Evolutionary conservation across 768 basidiomycete species (phyloP).

Genomic region (Amanita subjunquillea): DNA sequence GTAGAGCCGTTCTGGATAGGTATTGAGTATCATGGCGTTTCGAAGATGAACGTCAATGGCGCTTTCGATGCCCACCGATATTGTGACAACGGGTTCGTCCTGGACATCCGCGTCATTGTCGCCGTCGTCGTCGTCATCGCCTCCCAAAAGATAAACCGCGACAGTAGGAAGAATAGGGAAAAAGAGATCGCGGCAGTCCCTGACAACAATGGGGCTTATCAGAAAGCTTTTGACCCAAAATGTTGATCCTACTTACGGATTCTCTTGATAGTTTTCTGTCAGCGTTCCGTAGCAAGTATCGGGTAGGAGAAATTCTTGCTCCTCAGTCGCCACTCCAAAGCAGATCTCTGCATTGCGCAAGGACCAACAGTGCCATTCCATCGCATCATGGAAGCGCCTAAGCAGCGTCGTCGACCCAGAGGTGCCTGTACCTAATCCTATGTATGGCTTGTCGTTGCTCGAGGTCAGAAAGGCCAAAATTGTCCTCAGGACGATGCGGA

Average conservation of each 20-base stretch:
- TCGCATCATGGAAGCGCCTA: slow-evolving; percentile 19
- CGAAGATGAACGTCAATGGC: slow-evolving; percentile 49
- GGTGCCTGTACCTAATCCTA: background rate
- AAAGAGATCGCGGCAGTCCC: slow-evolving; percentile 38
- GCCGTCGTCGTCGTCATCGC: background rate
- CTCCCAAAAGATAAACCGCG: slow-evolving; percentile 41
- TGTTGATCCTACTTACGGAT: slow-evolving; percentile 23
- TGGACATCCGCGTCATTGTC: slow-evolving; percentile 4
- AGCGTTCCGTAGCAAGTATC: slow-evolving; percentile 45
- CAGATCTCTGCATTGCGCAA: slow-evolving; percentile 40
- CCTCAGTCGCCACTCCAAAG: slow-evolving; percentile 41
- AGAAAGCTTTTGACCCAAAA: background rate
- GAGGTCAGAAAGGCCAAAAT: slow-evolving; percentile 22
- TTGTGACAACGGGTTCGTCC: slow-evolving; percentile 13
- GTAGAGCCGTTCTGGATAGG: slow-evolving; percentile 36
- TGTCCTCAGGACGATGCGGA: slow-evolving; percentile 20
- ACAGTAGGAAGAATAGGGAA: slow-evolving; percentile 47
- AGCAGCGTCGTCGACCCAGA: slow-evolving; percentile 4
- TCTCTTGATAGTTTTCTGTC: slow-evolving; percentile 35
- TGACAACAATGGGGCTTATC: slow-evolving; percentile 8
- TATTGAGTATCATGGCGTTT: slow-evolving; percentile 48
- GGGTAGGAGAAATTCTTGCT: slow-evolving; percentile 46
- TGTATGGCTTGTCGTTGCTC: background rate
- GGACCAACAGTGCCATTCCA: slow-evolving; percentile 38
- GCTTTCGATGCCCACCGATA: slow-evolving; percentile 41